Evolutionary conservation across 352 stramenopile species (phyloP).

Genomic region (Phytopythium delawarense): DNA sequence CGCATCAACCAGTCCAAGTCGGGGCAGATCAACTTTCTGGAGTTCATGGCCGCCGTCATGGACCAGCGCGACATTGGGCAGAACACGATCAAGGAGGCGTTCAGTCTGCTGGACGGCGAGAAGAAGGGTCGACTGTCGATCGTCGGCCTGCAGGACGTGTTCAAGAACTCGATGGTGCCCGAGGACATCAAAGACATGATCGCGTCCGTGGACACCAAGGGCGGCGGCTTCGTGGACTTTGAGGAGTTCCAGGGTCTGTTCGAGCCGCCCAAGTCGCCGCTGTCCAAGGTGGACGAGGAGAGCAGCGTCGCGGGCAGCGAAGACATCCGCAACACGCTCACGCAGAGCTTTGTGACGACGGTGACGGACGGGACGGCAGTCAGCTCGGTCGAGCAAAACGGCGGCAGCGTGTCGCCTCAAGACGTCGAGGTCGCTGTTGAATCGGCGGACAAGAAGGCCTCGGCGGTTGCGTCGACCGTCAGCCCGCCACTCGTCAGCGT

Average conservation of each 20-base stretch:
- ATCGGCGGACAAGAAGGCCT: not conserved
- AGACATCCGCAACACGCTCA: slow-evolving; percentile 2
- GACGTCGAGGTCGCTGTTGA: not conserved
- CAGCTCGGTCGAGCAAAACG: not conserved
- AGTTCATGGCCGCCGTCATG: slow-evolving; percentile 95
- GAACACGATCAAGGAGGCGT: slow-evolving; percentile 91
- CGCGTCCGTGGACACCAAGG: slow-evolving; percentile 76
- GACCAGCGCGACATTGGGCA: slow-evolving; percentile 87
- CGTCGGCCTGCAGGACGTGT: slow-evolving; percentile 84
- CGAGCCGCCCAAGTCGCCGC: slow-evolving; percentile 21
- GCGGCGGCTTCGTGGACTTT: slow-evolving; percentile 83
- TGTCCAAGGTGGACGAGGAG: slow-evolving; percentile 38
- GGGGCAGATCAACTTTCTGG: slow-evolving; percentile 91
- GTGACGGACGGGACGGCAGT: not conserved
- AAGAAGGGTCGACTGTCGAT: slow-evolving; percentile 90
- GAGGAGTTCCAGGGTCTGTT: slow-evolving; percentile 88
- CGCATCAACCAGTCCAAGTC: slow-evolving; percentile 80
- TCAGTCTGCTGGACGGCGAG: slow-evolving; percentile 87
- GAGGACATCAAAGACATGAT: slow-evolving; percentile 91
- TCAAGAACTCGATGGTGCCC: slow-evolving; percentile 83
- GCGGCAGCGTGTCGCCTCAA: not conserved
- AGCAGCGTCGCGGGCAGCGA: slow-evolving; percentile 7
- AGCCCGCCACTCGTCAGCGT: not conserved
- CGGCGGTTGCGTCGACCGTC: not conserved
- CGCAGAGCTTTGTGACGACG: slow-evolving; percentile 2